Conservation (phyloP, 352 stramenopile genomes). For the Phytophthora pluvialis region DNA sequence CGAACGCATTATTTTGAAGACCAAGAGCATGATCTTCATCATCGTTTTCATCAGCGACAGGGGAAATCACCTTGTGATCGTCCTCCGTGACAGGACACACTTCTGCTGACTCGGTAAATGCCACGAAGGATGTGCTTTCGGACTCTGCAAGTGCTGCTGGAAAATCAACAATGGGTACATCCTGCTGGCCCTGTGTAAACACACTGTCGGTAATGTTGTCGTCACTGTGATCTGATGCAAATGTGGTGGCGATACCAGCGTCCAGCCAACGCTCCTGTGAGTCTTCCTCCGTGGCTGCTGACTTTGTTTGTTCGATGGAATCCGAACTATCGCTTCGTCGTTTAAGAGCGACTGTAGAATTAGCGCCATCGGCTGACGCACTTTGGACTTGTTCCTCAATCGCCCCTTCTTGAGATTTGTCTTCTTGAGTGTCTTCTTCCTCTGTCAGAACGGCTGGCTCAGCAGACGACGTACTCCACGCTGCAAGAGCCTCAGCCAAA, state of each 20-base stretch:
- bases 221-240: slow-evolving; percentile 7
- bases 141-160: slow-evolving; percentile 1
- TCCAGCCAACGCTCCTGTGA: neutral
- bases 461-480: slow-evolving; percentile 27
- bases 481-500: slow-evolving; percentile 35
- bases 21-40: slow-evolving; percentile 2
- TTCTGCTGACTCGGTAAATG: neutral
- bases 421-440: slow-evolving; percentile 5
- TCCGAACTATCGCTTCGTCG: neutral
- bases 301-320: neutral
- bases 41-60: slow-evolving; percentile 2
- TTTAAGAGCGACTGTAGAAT: too few species aligned
- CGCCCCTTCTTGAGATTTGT: neutral
- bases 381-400: neutral
- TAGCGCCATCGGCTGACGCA: neutral
- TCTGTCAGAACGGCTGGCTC: slow-evolving; percentile 1
- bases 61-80: neutral
- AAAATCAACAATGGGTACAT: neutral
- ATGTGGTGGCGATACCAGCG: neutral
- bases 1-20: slow-evolving; percentile 10
- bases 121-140: neutral
- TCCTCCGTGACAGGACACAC: neutral
- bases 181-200: slow-evolving; percentile 1
- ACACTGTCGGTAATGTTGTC: neutral
- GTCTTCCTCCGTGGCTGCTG: neutral